Evolutionary conservation across 2,329 filamentous ascomycete species (phyloP), one percentile per base, ranked within the genome.

Genomic region (Ophiosphaerella herpotricha): DNA sequence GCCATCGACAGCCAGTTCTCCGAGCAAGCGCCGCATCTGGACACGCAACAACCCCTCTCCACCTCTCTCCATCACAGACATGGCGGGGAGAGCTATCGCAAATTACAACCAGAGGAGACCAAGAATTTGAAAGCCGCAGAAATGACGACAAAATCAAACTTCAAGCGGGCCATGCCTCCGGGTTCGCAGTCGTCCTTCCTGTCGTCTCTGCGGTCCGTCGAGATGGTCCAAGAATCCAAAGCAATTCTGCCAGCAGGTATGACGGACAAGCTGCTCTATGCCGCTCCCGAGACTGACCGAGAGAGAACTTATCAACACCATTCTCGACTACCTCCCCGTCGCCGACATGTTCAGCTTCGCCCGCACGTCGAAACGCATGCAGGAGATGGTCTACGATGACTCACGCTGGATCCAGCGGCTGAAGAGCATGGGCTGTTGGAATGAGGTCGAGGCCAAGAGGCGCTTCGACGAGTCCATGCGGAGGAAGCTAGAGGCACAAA

Each of bases 351-450:
- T 97, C 70, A 85, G 86, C 60, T 93, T 91, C 69, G 93, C 94
- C 38, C 86, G 88, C 56, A 86, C 89, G 21, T 96, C 91, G 50
- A 88, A 85, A 68, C 89, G 90, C 53, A 85, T 97, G 82, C 88
- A 89, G 69, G 94, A 99, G 75, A 99, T 99, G 92, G 92, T 97
- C 3, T 99, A 97, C 75, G 94, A 99, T 72, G 94, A 99, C 73
- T 90, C 91, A 42, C 84, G 93, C 77, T 99, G 94, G 94, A 89
- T 97, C 34, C 85, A 90, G 57, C 84, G 90, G 56, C 75, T 99
- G 46, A 89, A 89, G 70, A 86, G 82, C 50, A 96, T 99, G 86
- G 90, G 88, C 2, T 88, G 89, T 60, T 99, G 94, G 94, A 88
- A 96, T 67, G 94, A 99, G 70, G 74, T 78, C 3, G 93, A 96